phyloP scores from a whole-genome alignment of 305 asterid species.

The Fraxinus angustifolia region DNA sequence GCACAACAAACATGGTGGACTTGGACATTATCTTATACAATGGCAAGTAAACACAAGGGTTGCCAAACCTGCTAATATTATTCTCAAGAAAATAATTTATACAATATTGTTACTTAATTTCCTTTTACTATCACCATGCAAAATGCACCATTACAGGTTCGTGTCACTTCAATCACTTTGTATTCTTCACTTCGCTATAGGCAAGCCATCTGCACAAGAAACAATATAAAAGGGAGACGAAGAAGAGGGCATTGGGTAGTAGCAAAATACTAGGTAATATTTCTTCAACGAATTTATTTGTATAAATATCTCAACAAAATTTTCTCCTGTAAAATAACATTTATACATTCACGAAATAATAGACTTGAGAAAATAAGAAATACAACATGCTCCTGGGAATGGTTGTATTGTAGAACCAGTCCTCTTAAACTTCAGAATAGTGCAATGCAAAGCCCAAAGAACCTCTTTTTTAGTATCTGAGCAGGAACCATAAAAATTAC shows the following conservation, averaged over 20 bases:
- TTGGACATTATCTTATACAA: neutral
- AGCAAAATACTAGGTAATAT: neutral
- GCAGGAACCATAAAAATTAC: conserved; percentile 26
- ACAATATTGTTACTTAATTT: neutral
- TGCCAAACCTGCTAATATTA: neutral
- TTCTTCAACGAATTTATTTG: conserved; percentile 21
- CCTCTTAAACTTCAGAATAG: neutral
- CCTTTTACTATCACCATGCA: neutral
- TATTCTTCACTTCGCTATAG: neutral
- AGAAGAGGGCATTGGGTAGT: neutral
- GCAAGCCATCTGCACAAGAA: neutral
- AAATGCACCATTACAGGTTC: neutral
- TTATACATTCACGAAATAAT: conserved; percentile 46
- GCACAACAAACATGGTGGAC: neutral
- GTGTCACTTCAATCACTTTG: neutral
- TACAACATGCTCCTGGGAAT: conserved; percentile 50
- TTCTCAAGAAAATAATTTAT: neutral
- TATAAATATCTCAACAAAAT: conserved; percentile 36
- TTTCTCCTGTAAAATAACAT: conserved; percentile 37
- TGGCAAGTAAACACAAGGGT: neutral
- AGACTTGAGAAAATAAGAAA: conserved; percentile 27
- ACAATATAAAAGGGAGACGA: neutral
- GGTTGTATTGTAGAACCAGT: conserved; percentile 14
- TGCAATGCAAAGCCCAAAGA: conserved; percentile 22
- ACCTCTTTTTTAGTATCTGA: conserved; percentile 29